These are phyloP conservation scores for Candida ficus DNA, from an alignment of 805 yeast species.

Conservation along the genomic window DNA sequence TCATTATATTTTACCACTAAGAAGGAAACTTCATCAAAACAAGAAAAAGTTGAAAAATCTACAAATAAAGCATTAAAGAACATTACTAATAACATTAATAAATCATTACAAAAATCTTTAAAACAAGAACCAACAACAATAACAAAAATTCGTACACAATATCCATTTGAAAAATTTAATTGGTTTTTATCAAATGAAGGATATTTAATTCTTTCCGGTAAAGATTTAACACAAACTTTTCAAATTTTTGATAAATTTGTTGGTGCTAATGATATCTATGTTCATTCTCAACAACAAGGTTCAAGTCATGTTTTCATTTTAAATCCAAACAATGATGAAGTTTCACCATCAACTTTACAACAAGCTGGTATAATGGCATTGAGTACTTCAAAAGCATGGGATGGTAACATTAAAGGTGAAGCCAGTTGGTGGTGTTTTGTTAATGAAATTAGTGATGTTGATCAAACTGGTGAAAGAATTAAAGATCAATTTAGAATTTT, in stretches of 20 bases:
- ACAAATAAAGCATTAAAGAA: conserved; percentile 74
- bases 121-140: conserved; percentile 50
- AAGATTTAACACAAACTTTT: conserved; percentile 75
- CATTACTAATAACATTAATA: conserved; percentile 72
- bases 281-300: conserved; percentile 69
- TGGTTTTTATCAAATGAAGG: conserved; percentile 96
- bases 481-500: conserved; percentile 58
- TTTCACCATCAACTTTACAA: conserved; percentile 81
- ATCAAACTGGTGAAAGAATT: conserved; percentile 53
- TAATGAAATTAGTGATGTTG: conserved; percentile 61
- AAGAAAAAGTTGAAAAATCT: conserved; percentile 71
- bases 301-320: conserved; percentile 74
- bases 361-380: conserved; percentile 90
- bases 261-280: conserved; percentile 64
- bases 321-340: conserved; percentile 59
- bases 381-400: conserved; percentile 87
- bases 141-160: conserved; percentile 62
- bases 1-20: conserved; percentile 73
- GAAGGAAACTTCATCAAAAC: conserved; percentile 71
- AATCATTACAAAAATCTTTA: conserved; percentile 61
- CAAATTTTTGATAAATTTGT: conserved; percentile 75
- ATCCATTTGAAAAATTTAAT: conserved; percentile 89
- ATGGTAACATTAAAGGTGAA: conserved; percentile 54
- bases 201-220: conserved; percentile 79
- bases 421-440: conserved; percentile 84